Evolutionary conservation across 257 asterid genomes (phyloP).

Genomic region (Capsicum pubescens): DNA sequence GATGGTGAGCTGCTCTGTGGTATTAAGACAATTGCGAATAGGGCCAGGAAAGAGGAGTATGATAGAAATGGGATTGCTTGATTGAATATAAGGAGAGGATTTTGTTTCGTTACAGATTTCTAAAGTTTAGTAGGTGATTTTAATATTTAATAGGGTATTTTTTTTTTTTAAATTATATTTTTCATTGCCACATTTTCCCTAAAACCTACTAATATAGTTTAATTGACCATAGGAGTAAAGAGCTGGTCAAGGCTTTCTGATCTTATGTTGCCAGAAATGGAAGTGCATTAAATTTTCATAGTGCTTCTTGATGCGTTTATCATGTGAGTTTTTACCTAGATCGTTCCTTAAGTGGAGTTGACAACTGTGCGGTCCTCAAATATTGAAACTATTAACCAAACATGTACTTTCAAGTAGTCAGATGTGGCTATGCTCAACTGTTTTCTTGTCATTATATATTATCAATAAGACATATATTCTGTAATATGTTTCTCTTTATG

Average conservation of each 20-base stretch:
- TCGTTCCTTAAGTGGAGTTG: background rate
- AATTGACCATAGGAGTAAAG: slow-evolving; percentile 5
- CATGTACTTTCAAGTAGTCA: background rate
- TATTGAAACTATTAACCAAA: background rate
- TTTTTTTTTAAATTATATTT: background rate
- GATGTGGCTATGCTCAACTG: background rate
- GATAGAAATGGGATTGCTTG: slow-evolving; percentile 1
- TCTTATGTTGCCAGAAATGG: background rate
- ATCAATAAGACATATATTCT: background rate
- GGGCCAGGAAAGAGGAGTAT: background rate
- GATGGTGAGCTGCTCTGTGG: background rate
- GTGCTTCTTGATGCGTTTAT: slow-evolving; percentile 18
- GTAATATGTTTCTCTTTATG: background rate
- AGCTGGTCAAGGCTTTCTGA: background rate
- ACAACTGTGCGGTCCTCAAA: background rate
- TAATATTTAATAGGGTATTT: background rate
- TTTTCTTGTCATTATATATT: slow-evolving; percentile 13
- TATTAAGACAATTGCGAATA: background rate
- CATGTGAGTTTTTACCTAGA: background rate
- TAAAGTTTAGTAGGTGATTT: background rate
- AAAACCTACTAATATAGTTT: background rate
- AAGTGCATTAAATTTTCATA: background rate
- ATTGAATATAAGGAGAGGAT: background rate
- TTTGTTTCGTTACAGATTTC: background rate
- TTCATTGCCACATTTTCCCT: slow-evolving; percentile 12